Base-by-base conservation (phyloP, 495 filamentous ascomycete species). In the Aspergillus coremiiformis region DNA sequence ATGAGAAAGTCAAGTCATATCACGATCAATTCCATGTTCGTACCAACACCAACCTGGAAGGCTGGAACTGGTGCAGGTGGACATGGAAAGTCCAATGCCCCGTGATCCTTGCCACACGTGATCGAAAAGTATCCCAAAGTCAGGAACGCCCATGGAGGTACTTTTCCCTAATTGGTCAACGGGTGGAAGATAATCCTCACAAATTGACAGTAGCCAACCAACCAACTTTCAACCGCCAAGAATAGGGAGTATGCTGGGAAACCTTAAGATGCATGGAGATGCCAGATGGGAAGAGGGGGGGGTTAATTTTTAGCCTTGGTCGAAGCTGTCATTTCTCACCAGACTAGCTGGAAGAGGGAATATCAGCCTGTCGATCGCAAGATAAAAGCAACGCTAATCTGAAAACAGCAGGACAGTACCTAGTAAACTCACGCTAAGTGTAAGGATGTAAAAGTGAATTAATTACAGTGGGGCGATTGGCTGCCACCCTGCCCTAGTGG, bases 111-210 rank as follows among this genome's bases (percentile, higher is more conserved):
- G 33, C 39, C 11, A 45, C 52, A 55, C 52, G 52, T 55, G 52
- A 55, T 30, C 24, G 47, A 47, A 47, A 39, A 41, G 47, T 23
- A 50, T 20, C 52, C 52, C 43, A 44, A 46, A 26, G 21, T 44
- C 46, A 55, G 52, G 52, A 30, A 44, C 39, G 30, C 46, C 24
- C 23, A 26, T 19, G n/a, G 15, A 20, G 19, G n/a, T 11, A 20
- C 4, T 39, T 41, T 20, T n/a, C 32, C 32, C 12, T 35, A 9
- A 21, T 41, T 21, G 20, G 37, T 19, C 37, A 11, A 2, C 19
- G 5, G 17, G 10, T 6, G 19, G 21, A 20, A 41, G 21, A 6
- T 4, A 21, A 21, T n/a, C 5, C 12, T 35, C 9, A n/a, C n/a
- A 2, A 14, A 35, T 35, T 35, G 2, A 2, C 32, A 1, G 12